These are phyloP conservation scores for Fusarium sp. DNA, from an alignment of 2,329 filamentous ascomycete species.

Conservation along the genomic window DNA sequence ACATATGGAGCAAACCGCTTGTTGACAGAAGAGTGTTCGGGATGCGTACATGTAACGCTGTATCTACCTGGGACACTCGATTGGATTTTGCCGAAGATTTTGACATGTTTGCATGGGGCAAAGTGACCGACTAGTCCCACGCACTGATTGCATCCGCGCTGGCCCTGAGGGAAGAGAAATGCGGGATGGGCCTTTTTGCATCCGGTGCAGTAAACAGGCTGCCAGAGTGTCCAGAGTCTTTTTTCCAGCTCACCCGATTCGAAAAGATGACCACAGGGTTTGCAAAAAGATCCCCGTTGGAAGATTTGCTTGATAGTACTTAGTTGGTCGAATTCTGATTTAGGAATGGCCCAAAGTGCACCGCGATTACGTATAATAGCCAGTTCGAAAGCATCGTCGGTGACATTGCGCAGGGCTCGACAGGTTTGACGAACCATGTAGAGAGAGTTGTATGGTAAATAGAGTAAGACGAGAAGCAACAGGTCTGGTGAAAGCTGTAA, in stretches of 20 bases:
- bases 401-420: neutral
- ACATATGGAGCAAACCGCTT: accelerated
- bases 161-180: neutral
- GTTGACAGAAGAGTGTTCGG: neutral
- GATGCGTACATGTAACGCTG: neutral
- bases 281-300: neutral
- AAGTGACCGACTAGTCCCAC: neutral
- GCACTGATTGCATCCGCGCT: neutral
- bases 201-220: neutral
- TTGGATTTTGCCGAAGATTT: neutral
- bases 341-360: neutral
- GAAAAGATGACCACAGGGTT: neutral
- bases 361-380: too few species aligned
- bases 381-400: too few species aligned
- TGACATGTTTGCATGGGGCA: neutral
- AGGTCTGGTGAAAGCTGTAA: conserved; percentile 1
- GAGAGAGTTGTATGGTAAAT: neutral
- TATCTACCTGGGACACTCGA: accelerated
- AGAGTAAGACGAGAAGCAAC: neutral
- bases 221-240: neutral
- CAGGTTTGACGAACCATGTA: conserved; percentile 20
- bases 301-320: neutral
- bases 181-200: neutral
- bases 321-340: neutral
- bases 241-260: neutral